phyloP scores from a whole-genome alignment of 1,284 basidiomycete genomes.

The Mrakiaceae sp. region DNA sequence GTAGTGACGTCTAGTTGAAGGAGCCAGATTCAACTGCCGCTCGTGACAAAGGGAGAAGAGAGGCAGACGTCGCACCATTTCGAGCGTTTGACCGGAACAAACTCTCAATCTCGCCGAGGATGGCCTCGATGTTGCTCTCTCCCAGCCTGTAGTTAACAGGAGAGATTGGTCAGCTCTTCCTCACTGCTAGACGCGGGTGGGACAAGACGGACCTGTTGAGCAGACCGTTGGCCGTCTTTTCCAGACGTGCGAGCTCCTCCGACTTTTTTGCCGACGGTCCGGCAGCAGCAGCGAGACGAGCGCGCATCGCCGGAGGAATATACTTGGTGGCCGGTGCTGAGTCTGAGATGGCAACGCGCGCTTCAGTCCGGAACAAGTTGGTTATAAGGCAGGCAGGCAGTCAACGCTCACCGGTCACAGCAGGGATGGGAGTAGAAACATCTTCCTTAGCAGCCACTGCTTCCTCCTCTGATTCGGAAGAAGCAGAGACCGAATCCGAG shows the following conservation, averaged over 20 bases:
- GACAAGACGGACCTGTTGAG: constrained; percentile 49
- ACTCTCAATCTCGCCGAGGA: constrained; percentile 64
- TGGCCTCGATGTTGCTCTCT: constrained; percentile 77
- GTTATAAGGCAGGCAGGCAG: background rate
- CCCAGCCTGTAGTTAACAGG: constrained; percentile 41
- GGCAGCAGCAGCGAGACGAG: constrained; percentile 23
- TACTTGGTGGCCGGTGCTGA: constrained; percentile 30
- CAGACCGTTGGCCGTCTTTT: constrained; percentile 70
- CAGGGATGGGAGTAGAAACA: background rate
- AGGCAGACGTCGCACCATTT: constrained; percentile 48
- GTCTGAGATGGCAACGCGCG: constrained; percentile 4
- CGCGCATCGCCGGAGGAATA: constrained; percentile 42
- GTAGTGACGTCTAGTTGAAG: constrained; percentile 59
- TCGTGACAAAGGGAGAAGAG: background rate
- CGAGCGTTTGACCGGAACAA: constrained; percentile 68
- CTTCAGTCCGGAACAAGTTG: constrained; percentile 3
- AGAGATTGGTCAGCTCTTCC: too few relatives aligned
- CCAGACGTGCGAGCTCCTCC: constrained; percentile 53
- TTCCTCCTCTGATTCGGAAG: constrained; percentile 20
- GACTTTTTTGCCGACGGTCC: constrained; percentile 33
- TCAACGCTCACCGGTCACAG: constrained; percentile 7
- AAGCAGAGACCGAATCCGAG: background rate
- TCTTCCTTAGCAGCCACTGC: constrained; percentile 19
- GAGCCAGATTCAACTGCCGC: background rate
- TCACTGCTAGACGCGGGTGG: too few relatives aligned